Percentiles rank a stretch among this genome's conserved stretches.
Conservation (phyloP, 2,329 filamentous ascomycete genomes). For the Fusarium floridanum region DNA sequence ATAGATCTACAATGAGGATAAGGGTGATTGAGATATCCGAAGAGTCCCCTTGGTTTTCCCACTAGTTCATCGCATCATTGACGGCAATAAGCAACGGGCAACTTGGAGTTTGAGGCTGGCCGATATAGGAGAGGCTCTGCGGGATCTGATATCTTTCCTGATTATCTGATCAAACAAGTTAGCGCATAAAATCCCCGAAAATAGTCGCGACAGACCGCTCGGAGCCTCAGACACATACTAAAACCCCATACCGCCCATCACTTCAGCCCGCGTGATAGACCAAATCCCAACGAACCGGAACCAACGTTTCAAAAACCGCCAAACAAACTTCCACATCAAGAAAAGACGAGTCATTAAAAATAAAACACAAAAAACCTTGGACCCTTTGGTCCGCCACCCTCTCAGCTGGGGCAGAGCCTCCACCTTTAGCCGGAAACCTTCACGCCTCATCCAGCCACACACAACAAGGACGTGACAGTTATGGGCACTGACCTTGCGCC, state of each 20-base stretch:
- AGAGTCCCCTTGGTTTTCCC: background rate
- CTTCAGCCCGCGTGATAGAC: background rate
- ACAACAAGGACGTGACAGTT: background rate
- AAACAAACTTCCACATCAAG: background rate
- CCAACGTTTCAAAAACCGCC: background rate
- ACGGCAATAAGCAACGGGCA: background rate
- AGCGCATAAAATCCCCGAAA: background rate
- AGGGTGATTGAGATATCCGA: background rate
- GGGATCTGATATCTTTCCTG: background rate
- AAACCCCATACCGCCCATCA: background rate
- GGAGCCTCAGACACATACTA: background rate
- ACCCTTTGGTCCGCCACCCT: background rate
- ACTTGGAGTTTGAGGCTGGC: background rate
- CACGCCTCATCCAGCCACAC: slow-evolving; percentile 6
- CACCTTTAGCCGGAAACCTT: slow-evolving; percentile 6
- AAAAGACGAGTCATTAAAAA: background rate
- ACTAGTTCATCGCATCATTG: background rate
- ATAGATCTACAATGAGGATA: background rate
- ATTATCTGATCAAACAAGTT: background rate
- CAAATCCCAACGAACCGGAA: background rate
- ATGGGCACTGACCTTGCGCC: background rate
- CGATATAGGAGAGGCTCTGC: background rate
- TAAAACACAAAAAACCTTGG: background rate
- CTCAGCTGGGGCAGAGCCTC: background rate
- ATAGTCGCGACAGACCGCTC: background rate